phyloP scores from a whole-genome alignment of 2,329 filamentous ascomycete genomes.

The Penicillium sp. region DNA sequence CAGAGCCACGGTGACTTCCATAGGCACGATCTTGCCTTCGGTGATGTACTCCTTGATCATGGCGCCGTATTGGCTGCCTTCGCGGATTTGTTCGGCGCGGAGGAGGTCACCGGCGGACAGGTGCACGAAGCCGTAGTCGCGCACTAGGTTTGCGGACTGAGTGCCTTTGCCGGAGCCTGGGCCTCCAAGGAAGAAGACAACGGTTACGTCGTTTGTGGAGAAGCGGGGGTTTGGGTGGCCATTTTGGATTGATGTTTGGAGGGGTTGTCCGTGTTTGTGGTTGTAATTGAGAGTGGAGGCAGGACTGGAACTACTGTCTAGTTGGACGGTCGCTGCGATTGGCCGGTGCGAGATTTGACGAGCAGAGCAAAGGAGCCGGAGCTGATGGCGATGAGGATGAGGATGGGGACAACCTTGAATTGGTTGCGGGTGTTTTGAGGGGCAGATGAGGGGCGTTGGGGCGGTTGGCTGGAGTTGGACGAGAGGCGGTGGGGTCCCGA shows the following conservation, averaged over 20 bases:
- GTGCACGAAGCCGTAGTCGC: slow-evolving; percentile 85
- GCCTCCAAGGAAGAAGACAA: slow-evolving; percentile 92
- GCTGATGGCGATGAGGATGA: slow-evolving; percentile 45
- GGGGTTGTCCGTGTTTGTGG: slow-evolving; percentile 51
- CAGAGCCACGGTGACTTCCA: slow-evolving; percentile 92
- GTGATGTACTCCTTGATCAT: slow-evolving; percentile 92
- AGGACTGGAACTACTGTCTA: slow-evolving; percentile 23
- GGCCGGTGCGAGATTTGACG: slow-evolving; percentile 45
- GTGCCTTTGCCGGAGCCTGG: slow-evolving; percentile 96
- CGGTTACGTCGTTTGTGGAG: slow-evolving; percentile 72
- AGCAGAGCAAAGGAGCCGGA: slow-evolving; percentile 49
- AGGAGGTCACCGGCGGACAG: slow-evolving; percentile 90
- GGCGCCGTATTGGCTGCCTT: slow-evolving; percentile 80
- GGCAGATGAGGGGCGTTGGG: slow-evolving; percentile 14
- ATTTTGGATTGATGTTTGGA: slow-evolving; percentile 11
- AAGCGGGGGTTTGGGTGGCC: slow-evolving; percentile 59
- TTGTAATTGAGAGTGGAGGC: slow-evolving; percentile 44
- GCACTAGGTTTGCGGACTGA: slow-evolving; percentile 82
- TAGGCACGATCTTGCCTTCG: slow-evolving; percentile 93
- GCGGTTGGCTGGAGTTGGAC: slow-evolving; percentile 11
- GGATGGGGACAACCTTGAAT: slow-evolving; percentile 41
- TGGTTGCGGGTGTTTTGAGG: slow-evolving; percentile 33
- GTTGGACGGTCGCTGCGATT: slow-evolving; percentile 6
- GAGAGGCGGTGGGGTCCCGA: slow-evolving; percentile 17
- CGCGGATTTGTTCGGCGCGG: slow-evolving; percentile 84